Evolutionary conservation across 2,329 filamentous ascomycete species (phyloP), one percentile per base, ranked within the genome.

Genomic region (Aspergillus sp.): DNA sequence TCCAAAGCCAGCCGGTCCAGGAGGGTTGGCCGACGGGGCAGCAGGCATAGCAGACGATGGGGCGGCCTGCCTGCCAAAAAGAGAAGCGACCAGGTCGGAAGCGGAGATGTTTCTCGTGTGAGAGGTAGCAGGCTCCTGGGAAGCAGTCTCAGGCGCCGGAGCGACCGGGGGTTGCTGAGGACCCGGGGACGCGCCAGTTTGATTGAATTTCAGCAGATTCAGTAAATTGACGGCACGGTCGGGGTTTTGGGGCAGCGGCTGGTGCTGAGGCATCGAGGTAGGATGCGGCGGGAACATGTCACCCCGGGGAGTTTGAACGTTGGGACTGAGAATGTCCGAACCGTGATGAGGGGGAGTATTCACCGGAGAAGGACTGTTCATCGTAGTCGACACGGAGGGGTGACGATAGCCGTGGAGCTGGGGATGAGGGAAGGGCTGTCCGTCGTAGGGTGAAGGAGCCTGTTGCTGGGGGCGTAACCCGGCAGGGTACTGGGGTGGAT

Each of bases 131-230:
- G 53, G 42, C 25, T 60, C 58, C 47, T 60, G 59, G 19, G 55
- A 49, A 44, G 54, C 57, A 54, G 57, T 49, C 45, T 67, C 69
- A 52, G 66, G 62, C 21, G 50, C 50, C 11, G 55, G 61, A 14
- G 60, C 44, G 50, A 62, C 55, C 45, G 58, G 48, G 40, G 64
- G 66, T 45, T 71, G 70, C 51, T 68, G 68, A 25, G 63, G 48
- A 48, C 60, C 52, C 47, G 65, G 58, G 50, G 64, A 20, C 14
- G 50, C 61, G 29, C 72, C 57, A 36, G 76, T 71, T 59, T 81
- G 76, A 56, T 81, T 85, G 71, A 86, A 87, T 69, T 85, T 85
- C 57, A 89, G 76, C 55, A 88, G 70, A 63, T 82, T 87, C 54
- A 88, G 76, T 58, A 89, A 69, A 62, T 81, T 83, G 57, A 78